Base-by-base conservation (phyloP, 148 eudicot genomes). In the Cornus suecica region DNA sequence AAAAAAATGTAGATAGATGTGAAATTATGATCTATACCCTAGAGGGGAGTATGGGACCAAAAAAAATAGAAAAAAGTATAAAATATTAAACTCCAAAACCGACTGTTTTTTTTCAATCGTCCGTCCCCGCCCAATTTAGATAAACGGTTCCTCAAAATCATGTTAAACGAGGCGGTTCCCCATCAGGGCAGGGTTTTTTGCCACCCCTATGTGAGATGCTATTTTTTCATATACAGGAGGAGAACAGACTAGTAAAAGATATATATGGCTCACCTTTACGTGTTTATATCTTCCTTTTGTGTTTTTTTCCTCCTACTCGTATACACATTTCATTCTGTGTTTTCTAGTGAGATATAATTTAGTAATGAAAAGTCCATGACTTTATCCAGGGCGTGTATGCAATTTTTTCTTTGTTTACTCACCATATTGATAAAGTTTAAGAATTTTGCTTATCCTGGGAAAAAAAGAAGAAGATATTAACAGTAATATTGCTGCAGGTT, bases 401-500 rank as follows among this genome's bases (percentile, higher is more conserved):
- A 10, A 6, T 7, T 34, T 8, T 37, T 45, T 27, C 5, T 37
- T 29, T 64, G 42, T 25, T 23, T 73, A 70, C 54, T 65, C 48
- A 14, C 10, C n/a, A 6, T 70, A 3, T 37, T 56, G 54, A 61
- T 68, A 18, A 18, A 48, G 3, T 63, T 23, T 6, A 70, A 61
- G 28, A 34, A 22, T 16, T 78, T 14, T n/a, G n/a, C n/a, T n/a
- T n/a, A n/a, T n/a, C n/a, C n/a, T n/a, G n/a, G n/a, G n/a, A n/a
- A n/a, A n/a, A n/a, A n/a, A n/a, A n/a, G n/a, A n/a, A n/a, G n/a
- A n/a, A n/a, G n/a, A n/a, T n/a, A n/a, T n/a, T 26, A 65, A 68
- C 60, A 78, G 69, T 69, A 69, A 5, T 70, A 30, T 76, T 77
- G 72, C 80, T 62, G 68, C 89, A 89, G 92, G 87, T 80, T 64